A percentile compares a stretch with the other conserved stretches of the same genome.
phyloP scores from a whole-genome alignment of 2,329 filamentous ascomycete genomes.

The Fusarium acutatum region DNA sequence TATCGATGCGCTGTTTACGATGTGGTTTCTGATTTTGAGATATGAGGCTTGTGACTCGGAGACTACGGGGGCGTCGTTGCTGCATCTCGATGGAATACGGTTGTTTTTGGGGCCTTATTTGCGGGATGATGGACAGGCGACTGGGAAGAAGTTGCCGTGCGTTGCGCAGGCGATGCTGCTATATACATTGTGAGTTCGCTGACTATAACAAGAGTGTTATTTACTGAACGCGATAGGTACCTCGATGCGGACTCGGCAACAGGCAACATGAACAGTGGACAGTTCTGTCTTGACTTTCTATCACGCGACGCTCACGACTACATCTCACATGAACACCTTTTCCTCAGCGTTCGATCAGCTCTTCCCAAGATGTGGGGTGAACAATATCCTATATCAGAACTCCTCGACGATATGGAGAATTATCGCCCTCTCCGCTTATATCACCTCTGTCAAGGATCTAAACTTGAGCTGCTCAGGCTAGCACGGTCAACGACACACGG shows the following conservation, averaged over 20 bases:
- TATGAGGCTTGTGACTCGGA: constrained; percentile 31
- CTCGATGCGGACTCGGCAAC: constrained; percentile 33
- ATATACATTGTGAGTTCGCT: constrained; percentile 23
- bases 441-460: constrained; percentile 32
- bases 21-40: constrained; percentile 36
- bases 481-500: not conserved
- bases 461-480: constrained; percentile 26
- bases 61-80: constrained; percentile 12
- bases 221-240: constrained; percentile 3
- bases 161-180: constrained; percentile 30
- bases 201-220: rapidly evolving
- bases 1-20: constrained; percentile 30
- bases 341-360: constrained; percentile 25
- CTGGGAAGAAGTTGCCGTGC: constrained; percentile 8
- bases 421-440: constrained; percentile 27
- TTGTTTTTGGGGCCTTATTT: constrained; percentile 29
- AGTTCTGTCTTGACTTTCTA: constrained; percentile 30
- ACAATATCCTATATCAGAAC: constrained; percentile 24
- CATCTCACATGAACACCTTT: constrained; percentile 35
- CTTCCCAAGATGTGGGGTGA: constrained; percentile 37
- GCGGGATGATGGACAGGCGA: not conserved
- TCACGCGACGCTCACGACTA: constrained; percentile 31
- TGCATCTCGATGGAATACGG: constrained; percentile 33
- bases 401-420: constrained; percentile 34
- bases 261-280: constrained; percentile 16